These are phyloP conservation scores for Claviceps quebecensis DNA, from an alignment of 2,329 filamentous ascomycete genomes.

Conservation along the genomic window DNA sequence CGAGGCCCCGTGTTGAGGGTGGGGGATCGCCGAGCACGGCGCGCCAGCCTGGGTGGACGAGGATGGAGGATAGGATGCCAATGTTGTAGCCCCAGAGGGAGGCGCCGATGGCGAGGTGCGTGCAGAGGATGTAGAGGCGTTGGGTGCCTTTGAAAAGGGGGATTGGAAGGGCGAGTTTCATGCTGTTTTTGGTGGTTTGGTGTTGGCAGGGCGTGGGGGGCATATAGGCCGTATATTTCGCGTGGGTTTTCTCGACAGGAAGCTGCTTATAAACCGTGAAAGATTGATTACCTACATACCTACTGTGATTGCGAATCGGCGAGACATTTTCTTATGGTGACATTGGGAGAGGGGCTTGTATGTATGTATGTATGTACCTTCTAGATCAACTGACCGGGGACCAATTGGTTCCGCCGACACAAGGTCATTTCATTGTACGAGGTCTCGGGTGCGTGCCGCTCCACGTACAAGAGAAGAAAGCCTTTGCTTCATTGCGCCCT, in stretches of 20 bases:
- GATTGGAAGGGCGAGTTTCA: not conserved
- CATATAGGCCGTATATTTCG: no score
- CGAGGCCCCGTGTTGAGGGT: constrained; percentile 32
- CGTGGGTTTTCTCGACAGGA: no score
- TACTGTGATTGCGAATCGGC: not conserved
- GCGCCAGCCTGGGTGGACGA: constrained; percentile 41
- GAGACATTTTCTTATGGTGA: not conserved
- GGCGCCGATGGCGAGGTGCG: constrained; percentile 41
- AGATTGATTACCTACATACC: no score
- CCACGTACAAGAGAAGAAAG: not conserved
- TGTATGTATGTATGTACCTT: no score
- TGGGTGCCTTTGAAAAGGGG: constrained; percentile 7
- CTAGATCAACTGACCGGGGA: no score
- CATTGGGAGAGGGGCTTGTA: no score
- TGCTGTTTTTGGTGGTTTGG: not conserved
- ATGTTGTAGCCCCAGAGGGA: constrained; percentile 47
- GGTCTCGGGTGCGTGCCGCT: not conserved
- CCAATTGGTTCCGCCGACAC: not conserved
- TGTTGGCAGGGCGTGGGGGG: no score
- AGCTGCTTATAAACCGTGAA: no score
- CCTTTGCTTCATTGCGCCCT: no score
- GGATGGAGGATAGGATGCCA: constrained; percentile 40
- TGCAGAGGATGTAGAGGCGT: constrained; percentile 32
- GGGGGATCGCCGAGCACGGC: constrained; percentile 29
- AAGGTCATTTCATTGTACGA: not conserved